Base-by-base conservation (phyloP, 306 rosid species). In the Gastrolobium villosum region DNA sequence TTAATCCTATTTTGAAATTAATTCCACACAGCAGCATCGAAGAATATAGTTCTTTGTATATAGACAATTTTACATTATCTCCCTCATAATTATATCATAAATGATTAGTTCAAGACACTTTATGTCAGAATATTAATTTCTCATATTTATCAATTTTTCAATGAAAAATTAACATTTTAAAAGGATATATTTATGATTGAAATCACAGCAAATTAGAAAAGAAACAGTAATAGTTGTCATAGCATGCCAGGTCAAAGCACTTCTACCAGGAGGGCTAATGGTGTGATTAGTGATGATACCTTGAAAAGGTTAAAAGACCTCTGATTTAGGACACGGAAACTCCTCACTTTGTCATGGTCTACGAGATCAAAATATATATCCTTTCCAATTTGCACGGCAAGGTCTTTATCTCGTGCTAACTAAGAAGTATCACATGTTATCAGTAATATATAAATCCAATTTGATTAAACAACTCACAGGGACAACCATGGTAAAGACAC, bases 331-430 rank as follows among this genome's bases (percentile, higher is more conserved):
- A 20, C 26, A 20, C 26, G 26, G 26, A 20, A 20, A 20, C 26
- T 20, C 26, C 26, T 20, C 26, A 20, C 26, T 20, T 20, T 20
- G 26, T 20, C 26, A 20, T 20, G 26, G 26, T 20, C 26, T 20
- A 20, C 26, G 26, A 20, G 26, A 20, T 20, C 26, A 20, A 20
- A 20, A 20, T 20, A 20, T 20, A 20, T 20, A 20, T 20, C 26
- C 26, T 20, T 20, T 20, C 26, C 26, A 20, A 91, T 91, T 70
- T 91, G 96, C 57, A 80, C 91, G 1, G 45, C 15, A 20, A 91
- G 87, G 69, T 88, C 86, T 66, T 80, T 93, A 20, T 91, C 90
- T 13, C 88, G 83, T 5, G 93, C 91, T 79, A 91, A 91, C 96
- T 91, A 60, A 36, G 40, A 70, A 67, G 50, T 34, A 34, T 65